Evolutionary conservation across 352 stramenopile species (phyloP).

Genomic region (Pythium scleroteichum): DNA sequence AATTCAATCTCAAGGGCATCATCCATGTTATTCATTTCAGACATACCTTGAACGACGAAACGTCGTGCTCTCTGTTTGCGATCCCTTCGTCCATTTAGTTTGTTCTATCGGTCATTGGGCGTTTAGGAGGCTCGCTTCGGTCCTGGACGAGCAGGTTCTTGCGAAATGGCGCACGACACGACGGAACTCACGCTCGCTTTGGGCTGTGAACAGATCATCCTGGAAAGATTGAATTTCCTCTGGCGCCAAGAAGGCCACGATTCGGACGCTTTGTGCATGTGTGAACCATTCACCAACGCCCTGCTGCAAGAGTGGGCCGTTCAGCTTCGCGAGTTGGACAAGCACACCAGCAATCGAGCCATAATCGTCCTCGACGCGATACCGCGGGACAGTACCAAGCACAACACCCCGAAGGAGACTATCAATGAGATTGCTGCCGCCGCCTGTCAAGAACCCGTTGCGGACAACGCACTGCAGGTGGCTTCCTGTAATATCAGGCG

Average conservation of each 20-base stretch:
- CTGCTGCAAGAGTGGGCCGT: constrained; percentile 56
- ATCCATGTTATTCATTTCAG: no score
- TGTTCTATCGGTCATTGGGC: constrained; percentile 20
- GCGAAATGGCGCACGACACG: constrained; percentile 77
- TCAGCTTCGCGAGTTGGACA: constrained; percentile 66
- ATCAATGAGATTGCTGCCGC: constrained; percentile 52
- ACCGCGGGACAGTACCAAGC: constrained; percentile 53
- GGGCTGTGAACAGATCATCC: constrained; percentile 58
- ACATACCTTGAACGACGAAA: not conserved
- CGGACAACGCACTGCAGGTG: constrained; percentile 29
- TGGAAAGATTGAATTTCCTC: constrained; percentile 70
- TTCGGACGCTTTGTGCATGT: constrained; percentile 41
- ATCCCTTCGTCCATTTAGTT: not conserved
- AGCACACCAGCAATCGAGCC: constrained; percentile 75
- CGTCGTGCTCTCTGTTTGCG: not conserved
- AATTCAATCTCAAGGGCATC: no score
- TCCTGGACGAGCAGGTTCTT: constrained; percentile 77
- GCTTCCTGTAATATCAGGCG: constrained; percentile 16
- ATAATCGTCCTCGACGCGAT: constrained; percentile 78
- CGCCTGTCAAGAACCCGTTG: constrained; percentile 26
- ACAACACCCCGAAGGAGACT: constrained; percentile 66
- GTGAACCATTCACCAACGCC: constrained; percentile 70
- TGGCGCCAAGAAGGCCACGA: constrained; percentile 55
- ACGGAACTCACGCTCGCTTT: constrained; percentile 71
- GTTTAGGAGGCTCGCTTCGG: constrained; percentile 44